These are phyloP conservation scores for Brassica incana DNA, from an alignment of 345 rosid genomes.

Conservation along the genomic window DNA sequence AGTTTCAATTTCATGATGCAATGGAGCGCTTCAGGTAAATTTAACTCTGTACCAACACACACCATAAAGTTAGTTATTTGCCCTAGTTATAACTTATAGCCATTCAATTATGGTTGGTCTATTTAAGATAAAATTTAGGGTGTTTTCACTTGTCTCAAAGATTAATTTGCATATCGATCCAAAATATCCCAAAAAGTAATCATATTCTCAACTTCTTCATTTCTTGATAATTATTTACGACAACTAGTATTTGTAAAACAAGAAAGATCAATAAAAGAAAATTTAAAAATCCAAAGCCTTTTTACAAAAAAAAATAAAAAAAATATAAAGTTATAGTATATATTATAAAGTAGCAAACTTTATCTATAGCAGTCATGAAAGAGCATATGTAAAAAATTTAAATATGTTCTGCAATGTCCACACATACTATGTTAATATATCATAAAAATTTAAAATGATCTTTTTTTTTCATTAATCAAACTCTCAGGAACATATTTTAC, in stretches of 20 bases:
- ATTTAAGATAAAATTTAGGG: not conserved
- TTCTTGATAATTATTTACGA: not conserved
- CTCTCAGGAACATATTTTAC: constrained; percentile 43
- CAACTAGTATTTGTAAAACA: not conserved
- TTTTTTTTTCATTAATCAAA: not conserved
- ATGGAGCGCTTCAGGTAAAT: constrained; percentile 43
- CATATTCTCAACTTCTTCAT: not conserved
- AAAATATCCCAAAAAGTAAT: not conserved
- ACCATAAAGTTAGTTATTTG: not conserved
- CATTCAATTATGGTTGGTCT: not conserved
- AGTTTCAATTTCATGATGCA: constrained; percentile 55
- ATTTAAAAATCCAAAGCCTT: not conserved
- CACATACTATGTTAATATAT: not conserved
- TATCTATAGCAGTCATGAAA: not conserved
- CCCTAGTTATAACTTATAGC: not conserved
- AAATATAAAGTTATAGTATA: not conserved
- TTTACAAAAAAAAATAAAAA: not conserved
- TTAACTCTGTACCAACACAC: not conserved
- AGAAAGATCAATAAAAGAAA: not conserved
- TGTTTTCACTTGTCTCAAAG: not conserved
- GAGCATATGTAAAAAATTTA: not conserved
- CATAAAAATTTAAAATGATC: not conserved
- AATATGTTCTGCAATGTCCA: not conserved
- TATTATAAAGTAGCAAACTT: not conserved
- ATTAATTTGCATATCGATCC: not conserved